phyloP scores from a whole-genome alignment of 148 eudicot genomes.

The Arctostaphylos glauca region DNA sequence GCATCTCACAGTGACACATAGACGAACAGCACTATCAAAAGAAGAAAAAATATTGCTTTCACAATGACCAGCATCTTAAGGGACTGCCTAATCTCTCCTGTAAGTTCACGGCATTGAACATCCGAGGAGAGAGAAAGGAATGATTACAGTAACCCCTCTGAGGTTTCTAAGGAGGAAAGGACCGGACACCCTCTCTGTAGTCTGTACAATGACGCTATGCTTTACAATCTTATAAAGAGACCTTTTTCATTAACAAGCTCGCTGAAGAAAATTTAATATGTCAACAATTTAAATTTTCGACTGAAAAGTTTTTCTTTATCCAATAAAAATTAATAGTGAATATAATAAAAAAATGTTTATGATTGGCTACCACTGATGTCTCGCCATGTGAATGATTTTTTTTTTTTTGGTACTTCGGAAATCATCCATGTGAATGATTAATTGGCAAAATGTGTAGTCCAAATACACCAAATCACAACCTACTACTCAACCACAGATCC shows the following conservation, averaged over 20 bases:
- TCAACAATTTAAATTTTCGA: neutral
- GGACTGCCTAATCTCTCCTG: neutral
- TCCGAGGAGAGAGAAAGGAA: neutral
- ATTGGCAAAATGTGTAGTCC: neutral
- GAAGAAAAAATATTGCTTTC: neutral
- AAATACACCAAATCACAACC: neutral
- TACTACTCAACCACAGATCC: neutral
- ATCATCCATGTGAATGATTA: neutral
- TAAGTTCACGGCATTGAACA: neutral
- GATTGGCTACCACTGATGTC: neutral
- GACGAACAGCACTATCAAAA: neutral
- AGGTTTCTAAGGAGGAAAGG: neutral
- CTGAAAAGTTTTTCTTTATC: neutral
- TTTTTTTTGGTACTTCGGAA: no score
- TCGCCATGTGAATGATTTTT: neutral
- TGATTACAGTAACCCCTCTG: neutral
- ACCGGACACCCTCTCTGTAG: neutral
- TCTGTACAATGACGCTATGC: neutral
- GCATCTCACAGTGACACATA: neutral
- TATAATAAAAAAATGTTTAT: no score
- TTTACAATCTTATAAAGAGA: neutral
- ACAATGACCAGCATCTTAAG: conserved; percentile 6
- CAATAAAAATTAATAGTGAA: neutral
- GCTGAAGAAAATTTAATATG: neutral
- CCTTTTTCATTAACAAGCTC: neutral